A percentile compares a stretch with the other conserved stretches of the same genome.
Conservation (phyloP, 495 filamentous ascomycete species). For the Massariosphaeria phaeospora region DNA sequence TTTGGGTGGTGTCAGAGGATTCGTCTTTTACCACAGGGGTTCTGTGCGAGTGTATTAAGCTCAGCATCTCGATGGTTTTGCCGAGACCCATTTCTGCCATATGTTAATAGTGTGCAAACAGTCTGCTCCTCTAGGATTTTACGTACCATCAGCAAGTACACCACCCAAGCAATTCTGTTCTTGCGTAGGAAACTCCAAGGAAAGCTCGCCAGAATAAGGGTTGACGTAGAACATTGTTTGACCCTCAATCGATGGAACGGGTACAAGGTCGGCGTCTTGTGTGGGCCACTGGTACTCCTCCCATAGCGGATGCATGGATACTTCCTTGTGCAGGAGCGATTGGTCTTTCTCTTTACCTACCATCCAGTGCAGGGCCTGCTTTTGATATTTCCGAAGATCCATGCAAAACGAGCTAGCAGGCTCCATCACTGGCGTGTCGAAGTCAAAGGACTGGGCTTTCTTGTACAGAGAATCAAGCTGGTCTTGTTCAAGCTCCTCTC, state of each 20-base stretch:
- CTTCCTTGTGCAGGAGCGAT: conserved; percentile 54
- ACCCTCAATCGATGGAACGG: conserved; percentile 56
- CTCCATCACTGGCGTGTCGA: conserved; percentile 78
- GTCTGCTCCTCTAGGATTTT: not conserved
- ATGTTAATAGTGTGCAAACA: conserved; percentile 19
- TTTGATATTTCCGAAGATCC: conserved; percentile 87
- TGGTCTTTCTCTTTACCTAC: conserved; percentile 83
- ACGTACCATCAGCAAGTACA: conserved; percentile 88
- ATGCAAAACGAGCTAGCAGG: conserved; percentile 77
- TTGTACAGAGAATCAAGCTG: conserved; percentile 91
- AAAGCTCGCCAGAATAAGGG: conserved; percentile 91
- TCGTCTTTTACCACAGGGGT: conserved; percentile 46
- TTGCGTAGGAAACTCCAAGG: conserved; percentile 85
- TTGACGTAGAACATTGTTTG: conserved; percentile 86
- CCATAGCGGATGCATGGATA: conserved; percentile 95
- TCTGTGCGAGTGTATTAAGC: conserved; percentile 79
- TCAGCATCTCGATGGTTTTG: conserved; percentile 97
- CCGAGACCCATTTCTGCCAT: conserved; percentile 61
- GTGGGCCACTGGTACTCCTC: conserved; percentile 89
- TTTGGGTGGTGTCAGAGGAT: conserved; percentile 46
- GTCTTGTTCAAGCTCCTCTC: conserved; percentile 87
- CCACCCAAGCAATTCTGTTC: conserved; percentile 93
- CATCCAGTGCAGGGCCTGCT: conserved; percentile 94
- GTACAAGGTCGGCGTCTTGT: conserved; percentile 80
- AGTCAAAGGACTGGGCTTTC: conserved; percentile 96